A percentile compares a stretch with the other conserved stretches of the same genome.
phyloP scores from a whole-genome alignment of 2,329 filamentous ascomycete genomes.

The Aspergillus sp. region DNA sequence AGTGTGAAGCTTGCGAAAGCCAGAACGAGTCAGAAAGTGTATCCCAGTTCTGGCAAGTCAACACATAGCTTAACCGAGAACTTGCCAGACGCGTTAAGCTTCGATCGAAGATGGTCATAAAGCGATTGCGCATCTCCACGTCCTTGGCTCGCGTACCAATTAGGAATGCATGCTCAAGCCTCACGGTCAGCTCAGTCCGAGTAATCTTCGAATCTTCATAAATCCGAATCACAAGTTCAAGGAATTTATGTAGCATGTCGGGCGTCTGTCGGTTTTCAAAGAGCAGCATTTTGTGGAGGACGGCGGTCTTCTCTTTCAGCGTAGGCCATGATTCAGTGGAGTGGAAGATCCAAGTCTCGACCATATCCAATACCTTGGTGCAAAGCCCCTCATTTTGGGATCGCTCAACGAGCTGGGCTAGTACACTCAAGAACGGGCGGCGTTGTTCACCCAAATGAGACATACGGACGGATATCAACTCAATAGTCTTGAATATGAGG shows the following conservation, averaged over 20 bases:
- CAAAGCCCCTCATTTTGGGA: conserved; percentile 84
- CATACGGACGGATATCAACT: conserved; percentile 89
- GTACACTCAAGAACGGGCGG: conserved; percentile 88
- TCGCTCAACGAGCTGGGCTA: conserved; percentile 93
- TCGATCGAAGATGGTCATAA: conserved; percentile 94
- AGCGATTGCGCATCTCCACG: conserved; percentile 94
- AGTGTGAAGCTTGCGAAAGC: conserved; percentile 90
- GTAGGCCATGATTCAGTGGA: conserved; percentile 95
- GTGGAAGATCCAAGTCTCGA: conserved; percentile 94
- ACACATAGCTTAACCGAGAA: conserved; percentile 82
- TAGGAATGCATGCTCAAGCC: conserved; percentile 96
- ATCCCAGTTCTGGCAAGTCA: conserved; percentile 95
- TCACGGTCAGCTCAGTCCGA: conserved; percentile 89
- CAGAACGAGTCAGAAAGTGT: conserved; percentile 93
- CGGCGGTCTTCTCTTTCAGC: conserved; percentile 96
- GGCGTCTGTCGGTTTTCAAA: conserved; percentile 85
- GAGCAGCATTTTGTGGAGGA: conserved; percentile 97
- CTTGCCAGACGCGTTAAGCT: conserved; percentile 91
- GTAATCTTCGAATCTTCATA: conserved; percentile 98
- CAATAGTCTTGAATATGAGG: conserved; percentile 91
- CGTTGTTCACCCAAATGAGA: conserved; percentile 87
- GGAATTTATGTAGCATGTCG: conserved; percentile 85
- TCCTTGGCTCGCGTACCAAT: conserved; percentile 92
- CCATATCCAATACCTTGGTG: conserved; percentile 89
- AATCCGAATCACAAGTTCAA: conserved; percentile 94